These are phyloP conservation scores for Gamsiella multidivaricata DNA, from an alignment of 192 early-diverging fungal species.

Conservation along the genomic window DNA sequence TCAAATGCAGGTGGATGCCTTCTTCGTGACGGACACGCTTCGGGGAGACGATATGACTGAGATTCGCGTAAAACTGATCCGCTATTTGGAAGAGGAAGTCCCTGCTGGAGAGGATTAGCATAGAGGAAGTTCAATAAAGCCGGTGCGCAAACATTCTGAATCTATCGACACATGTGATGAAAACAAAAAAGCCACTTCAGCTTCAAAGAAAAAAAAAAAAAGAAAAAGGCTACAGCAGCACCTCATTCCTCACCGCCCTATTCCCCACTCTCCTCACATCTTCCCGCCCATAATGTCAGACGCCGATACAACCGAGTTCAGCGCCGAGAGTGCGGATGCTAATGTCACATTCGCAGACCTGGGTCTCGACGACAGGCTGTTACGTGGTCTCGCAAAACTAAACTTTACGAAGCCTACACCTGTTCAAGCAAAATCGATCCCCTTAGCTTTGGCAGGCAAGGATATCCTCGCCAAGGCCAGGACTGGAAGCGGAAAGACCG, in stretches of 20 bases:
- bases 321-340: slow-evolving; percentile 39
- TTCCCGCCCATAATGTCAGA: slow-evolving; percentile 19
- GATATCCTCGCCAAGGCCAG: slow-evolving; percentile 93
- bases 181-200: slow-evolving; percentile 25
- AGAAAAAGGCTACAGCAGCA: slow-evolving; percentile 6
- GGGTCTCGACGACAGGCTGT: slow-evolving; percentile 84
- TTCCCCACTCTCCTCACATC: not conserved
- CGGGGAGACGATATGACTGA: slow-evolving; percentile 91
- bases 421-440: slow-evolving; percentile 90
- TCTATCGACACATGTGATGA: not conserved
- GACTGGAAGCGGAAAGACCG: slow-evolving; percentile 97
- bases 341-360: slow-evolving; percentile 48
- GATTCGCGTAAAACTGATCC: slow-evolving; percentile 89
- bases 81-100: slow-evolving; percentile 95
- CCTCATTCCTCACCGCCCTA: not conserved
- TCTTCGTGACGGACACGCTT: slow-evolving; percentile 86
- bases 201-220: not conserved
- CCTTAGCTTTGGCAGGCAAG: slow-evolving; percentile 90
- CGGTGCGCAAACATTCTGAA: not conserved
- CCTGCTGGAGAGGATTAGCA: slow-evolving; percentile 87
- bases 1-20: slow-evolving; percentile 90
- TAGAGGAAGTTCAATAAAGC: slow-evolving; percentile 3
- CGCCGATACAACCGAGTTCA: slow-evolving; percentile 43
- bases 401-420: slow-evolving; percentile 88
- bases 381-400: slow-evolving; percentile 87